These are phyloP conservation scores for Gastrolobium bilobum DNA, from an alignment of 306 rosid species.

Conservation along the genomic window DNA sequence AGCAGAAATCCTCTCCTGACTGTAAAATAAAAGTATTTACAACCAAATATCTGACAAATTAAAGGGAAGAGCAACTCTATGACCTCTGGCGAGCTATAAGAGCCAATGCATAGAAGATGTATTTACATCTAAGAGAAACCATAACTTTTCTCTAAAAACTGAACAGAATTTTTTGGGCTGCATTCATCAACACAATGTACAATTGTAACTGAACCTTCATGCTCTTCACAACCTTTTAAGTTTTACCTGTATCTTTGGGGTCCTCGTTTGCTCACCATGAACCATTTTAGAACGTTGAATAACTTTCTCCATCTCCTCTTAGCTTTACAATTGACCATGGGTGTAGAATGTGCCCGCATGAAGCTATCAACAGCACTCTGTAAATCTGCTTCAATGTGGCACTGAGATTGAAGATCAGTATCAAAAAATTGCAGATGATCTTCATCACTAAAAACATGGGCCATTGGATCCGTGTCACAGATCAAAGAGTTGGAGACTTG, in stretches of 20 bases:
- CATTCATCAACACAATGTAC: constrained; percentile 47
- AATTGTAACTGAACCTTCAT: constrained; percentile 31
- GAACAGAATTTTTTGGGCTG: constrained; percentile 51
- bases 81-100: constrained; percentile 46
- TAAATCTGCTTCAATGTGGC: constrained; percentile 63
- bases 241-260: constrained; percentile 49
- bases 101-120: constrained; percentile 48
- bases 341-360: constrained; percentile 54
- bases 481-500: constrained; percentile 71
- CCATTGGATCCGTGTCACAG: constrained; percentile 70
- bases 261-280: constrained; percentile 59
- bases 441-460: constrained; percentile 69
- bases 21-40: constrained; percentile 53
- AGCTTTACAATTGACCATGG: constrained; percentile 62
- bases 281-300: constrained; percentile 84
- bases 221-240: constrained; percentile 47
- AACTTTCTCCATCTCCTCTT: constrained; percentile 88
- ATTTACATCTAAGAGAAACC: constrained; percentile 63
- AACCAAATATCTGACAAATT: constrained; percentile 41
- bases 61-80: constrained; percentile 42
- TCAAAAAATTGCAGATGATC: constrained; percentile 79
- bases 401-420: constrained; percentile 65
- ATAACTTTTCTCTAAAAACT: constrained; percentile 47
- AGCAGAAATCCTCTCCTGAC: constrained; percentile 50
- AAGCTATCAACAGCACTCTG: constrained; percentile 70